phyloP scores from a whole-genome alignment of 2,329 filamentous ascomycete genomes.

The Colletotrichum brevisporum region DNA sequence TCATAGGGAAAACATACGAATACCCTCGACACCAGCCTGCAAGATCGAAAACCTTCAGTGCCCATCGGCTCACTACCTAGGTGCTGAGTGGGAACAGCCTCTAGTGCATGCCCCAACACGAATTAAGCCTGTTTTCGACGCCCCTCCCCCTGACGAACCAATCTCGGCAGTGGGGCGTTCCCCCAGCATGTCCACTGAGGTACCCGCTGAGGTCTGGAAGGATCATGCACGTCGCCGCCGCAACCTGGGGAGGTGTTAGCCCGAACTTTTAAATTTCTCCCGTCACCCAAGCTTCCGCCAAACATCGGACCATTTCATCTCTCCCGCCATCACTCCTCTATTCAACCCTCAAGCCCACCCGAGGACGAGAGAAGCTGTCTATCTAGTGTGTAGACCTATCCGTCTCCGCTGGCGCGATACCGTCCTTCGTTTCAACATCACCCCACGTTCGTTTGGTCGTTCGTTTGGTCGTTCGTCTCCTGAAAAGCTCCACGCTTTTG shows the following conservation, averaged over 20 bases:
- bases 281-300: slow-evolving; percentile 22
- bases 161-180: slow-evolving; percentile 34
- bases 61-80: too few relatives aligned
- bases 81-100: too few relatives aligned
- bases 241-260: slow-evolving; percentile 21
- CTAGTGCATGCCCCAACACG: not conserved
- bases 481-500: not conserved
- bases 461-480: slow-evolving; percentile 12
- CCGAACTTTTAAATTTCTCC: slow-evolving; percentile 23
- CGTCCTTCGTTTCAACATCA: slow-evolving; percentile 7
- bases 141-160: slow-evolving; percentile 28
- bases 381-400: not conserved
- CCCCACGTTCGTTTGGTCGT: slow-evolving; percentile 18
- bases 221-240: slow-evolving; percentile 32
- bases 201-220: slow-evolving; percentile 16
- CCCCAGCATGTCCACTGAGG: slow-evolving; percentile 9
- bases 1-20: too few relatives aligned
- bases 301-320: slow-evolving; percentile 21
- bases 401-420: slow-evolving; percentile 7
- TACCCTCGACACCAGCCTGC: too few relatives aligned
- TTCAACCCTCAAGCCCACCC: not conserved
- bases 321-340: slow-evolving; percentile 5
- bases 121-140: slow-evolving; percentile 36
- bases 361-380: slow-evolving; percentile 19
- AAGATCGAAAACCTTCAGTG: too few relatives aligned